These are phyloP conservation scores for Plasmodium adleri DNA, from an alignment of 169 alveolate genomes.

Conservation along the genomic window DNA sequence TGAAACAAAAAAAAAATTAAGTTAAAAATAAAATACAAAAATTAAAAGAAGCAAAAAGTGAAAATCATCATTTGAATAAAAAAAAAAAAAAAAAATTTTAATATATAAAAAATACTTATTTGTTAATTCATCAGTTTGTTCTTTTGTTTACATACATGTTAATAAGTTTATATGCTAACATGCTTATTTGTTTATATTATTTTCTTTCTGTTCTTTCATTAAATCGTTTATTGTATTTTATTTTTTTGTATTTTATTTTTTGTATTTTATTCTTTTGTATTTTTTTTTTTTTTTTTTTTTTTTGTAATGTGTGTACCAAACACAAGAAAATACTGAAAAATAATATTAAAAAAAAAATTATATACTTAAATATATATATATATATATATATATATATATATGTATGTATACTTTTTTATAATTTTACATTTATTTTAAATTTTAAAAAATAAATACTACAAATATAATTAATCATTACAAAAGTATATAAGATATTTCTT, in stretches of 20 bases:
- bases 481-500: too few species aligned
- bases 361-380: background rate
- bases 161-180: too few species aligned
- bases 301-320: slow-evolving; percentile 2
- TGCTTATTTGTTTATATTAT: background rate
- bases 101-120: background rate
- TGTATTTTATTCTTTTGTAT: too few species aligned
- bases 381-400: background rate
- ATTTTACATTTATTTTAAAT: background rate
- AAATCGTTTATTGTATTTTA: too few species aligned
- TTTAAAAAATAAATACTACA: too few species aligned
- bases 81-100: background rate
- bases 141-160: too few species aligned
- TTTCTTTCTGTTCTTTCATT: slow-evolving; percentile 1
- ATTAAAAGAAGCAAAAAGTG: background rate
- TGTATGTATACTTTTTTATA: background rate
- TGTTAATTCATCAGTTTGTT: too few species aligned
- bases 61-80: background rate
- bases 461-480: too few species aligned
- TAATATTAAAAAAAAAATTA: background rate
- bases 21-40: background rate
- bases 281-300: background rate
- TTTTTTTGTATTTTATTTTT: too few species aligned
- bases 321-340: slow-evolving; percentile 11
- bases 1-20: background rate